These are phyloP conservation scores for Symmetrospora coprosmae DNA, from an alignment of 768 basidiomycete species.

Conservation along the genomic window DNA sequence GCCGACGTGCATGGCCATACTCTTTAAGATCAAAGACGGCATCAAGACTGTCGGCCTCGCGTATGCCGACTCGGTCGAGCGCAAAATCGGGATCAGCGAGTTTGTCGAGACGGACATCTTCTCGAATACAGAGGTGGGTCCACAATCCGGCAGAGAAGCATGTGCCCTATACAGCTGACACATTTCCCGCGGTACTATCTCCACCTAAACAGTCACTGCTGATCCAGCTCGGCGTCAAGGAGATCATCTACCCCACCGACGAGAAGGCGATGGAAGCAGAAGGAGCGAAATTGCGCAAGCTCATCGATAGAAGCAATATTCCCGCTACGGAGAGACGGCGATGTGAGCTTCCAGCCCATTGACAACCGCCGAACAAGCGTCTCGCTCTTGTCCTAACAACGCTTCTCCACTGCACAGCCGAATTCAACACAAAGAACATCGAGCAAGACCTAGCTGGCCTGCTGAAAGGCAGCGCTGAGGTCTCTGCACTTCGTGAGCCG, in stretches of 20 bases:
- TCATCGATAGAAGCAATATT: slow-evolving; percentile 78
- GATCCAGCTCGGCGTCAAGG: slow-evolving; percentile 94
- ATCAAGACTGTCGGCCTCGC: slow-evolving; percentile 67
- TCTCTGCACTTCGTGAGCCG: slow-evolving; percentile 38
- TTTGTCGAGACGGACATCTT: slow-evolving; percentile 90
- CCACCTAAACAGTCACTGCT: slow-evolving; percentile 56
- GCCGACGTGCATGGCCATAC: slow-evolving; percentile 80
- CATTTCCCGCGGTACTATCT: background rate
- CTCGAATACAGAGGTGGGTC: slow-evolving; percentile 73
- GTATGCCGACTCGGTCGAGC: slow-evolving; percentile 74
- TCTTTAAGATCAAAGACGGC: slow-evolving; percentile 50
- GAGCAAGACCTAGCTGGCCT: slow-evolving; percentile 64
- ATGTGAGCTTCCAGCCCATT: too few species aligned
- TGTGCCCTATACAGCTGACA: background rate
- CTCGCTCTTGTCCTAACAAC: too few species aligned
- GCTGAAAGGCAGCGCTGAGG: slow-evolving; percentile 43
- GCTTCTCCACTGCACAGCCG: slow-evolving; percentile 49
- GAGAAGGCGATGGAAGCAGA: slow-evolving; percentile 48
- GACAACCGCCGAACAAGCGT: too few species aligned
- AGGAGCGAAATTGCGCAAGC: slow-evolving; percentile 53
- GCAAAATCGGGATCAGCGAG: slow-evolving; percentile 74
- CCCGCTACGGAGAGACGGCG: slow-evolving; percentile 81
- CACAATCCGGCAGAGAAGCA: background rate
- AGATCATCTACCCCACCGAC: slow-evolving; percentile 58
- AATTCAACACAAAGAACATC: slow-evolving; percentile 67